These are phyloP conservation scores for Salvia sclarea DNA, from an alignment of 305 asterid species.

Conservation along the genomic window DNA sequence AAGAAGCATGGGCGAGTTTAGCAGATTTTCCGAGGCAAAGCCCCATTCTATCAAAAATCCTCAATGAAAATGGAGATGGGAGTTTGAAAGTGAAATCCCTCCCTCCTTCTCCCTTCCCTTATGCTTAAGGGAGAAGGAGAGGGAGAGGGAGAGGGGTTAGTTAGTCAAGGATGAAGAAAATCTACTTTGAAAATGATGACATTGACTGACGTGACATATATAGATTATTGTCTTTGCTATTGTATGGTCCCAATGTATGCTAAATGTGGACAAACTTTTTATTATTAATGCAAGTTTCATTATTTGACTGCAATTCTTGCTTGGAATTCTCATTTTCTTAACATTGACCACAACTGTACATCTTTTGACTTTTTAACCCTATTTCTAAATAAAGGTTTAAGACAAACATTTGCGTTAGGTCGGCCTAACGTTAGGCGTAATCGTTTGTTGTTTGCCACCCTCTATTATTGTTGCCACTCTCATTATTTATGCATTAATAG, in stretches of 20 bases:
- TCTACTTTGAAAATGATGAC: slow-evolving; percentile 45
- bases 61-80: not conserved
- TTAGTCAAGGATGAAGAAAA: slow-evolving; percentile 56
- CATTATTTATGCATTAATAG: too few species aligned
- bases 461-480: too few species aligned
- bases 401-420: too few species aligned
- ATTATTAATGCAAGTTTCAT: slow-evolving; percentile 12
- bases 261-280: not conserved
- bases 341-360: slow-evolving; percentile 11
- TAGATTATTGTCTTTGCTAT: slow-evolving; percentile 25
- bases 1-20: slow-evolving; percentile 77
- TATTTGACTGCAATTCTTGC: slow-evolving; percentile 38
- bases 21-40: slow-evolving; percentile 63
- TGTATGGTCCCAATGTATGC: slow-evolving; percentile 32
- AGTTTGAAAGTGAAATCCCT: not conserved
- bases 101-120: not conserved
- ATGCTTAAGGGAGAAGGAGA: not conserved
- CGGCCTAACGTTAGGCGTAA: too few species aligned
- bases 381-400: too few species aligned
- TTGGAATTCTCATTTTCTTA: slow-evolving; percentile 17
- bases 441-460: too few species aligned
- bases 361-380: not conserved
- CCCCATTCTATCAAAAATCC: slow-evolving; percentile 46
- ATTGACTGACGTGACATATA: slow-evolving; percentile 19
- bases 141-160: not conserved